These are phyloP conservation scores for Aureobasidium leucospermi DNA, from an alignment of 2,329 filamentous ascomycete species.

Conservation along the genomic window DNA sequence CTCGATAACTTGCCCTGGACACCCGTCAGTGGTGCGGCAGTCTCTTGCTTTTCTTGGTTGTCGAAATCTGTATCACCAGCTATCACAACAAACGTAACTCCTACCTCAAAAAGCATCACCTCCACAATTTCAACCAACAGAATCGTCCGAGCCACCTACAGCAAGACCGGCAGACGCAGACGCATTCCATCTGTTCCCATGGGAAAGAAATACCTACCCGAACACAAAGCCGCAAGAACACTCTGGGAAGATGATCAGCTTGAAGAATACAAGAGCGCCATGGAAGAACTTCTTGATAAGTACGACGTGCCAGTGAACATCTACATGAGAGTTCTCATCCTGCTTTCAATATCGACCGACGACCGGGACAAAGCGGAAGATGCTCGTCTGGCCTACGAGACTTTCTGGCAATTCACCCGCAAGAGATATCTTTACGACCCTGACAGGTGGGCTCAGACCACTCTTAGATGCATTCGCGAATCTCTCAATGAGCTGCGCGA, in stretches of 20 bases:
- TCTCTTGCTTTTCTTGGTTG: too few species aligned
- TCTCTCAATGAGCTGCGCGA: not conserved
- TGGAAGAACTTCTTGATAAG: not conserved
- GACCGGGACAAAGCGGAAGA: not conserved
- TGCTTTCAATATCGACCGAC: not conserved
- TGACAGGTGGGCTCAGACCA: not conserved
- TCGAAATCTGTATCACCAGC: too few species aligned
- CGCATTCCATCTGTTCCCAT: too few species aligned
- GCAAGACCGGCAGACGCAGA: too few species aligned
- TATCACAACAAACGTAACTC: too few species aligned
- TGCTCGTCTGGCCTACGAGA: not conserved
- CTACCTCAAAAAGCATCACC: too few species aligned
- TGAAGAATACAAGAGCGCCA: not conserved
- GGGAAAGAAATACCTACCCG: too few species aligned
- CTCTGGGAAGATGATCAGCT: not conserved
- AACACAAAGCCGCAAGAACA: not conserved
- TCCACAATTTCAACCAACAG: too few species aligned
- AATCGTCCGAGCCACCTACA: too few species aligned
- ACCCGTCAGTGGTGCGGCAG: too few species aligned
- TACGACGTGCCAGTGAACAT: too few species aligned
- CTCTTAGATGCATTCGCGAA: not conserved
- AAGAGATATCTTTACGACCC: not conserved
- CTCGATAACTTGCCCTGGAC: too few species aligned
- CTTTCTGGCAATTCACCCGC: not conserved
- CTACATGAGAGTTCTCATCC: not conserved